These are phyloP conservation scores for Symbiodinium natans DNA, from an alignment of 73 alveolate species.

Conservation along the genomic window DNA sequence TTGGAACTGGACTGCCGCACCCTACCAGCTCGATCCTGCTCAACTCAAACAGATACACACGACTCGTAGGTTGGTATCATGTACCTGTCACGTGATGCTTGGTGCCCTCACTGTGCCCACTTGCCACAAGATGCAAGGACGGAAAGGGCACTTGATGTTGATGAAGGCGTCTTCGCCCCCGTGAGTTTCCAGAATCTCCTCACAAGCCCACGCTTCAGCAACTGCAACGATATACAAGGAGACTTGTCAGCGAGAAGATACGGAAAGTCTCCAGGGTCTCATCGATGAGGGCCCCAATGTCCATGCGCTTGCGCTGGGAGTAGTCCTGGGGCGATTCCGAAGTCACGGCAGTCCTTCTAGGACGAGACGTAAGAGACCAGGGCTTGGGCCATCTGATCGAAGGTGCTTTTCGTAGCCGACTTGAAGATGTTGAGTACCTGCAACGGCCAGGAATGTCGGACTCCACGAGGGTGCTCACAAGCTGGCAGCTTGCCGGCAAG, in stretches of 20 bases:
- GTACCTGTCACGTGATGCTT: constrained; percentile 93
- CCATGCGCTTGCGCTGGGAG: constrained; percentile 96
- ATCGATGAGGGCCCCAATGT: constrained; percentile 95
- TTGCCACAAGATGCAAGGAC: not conserved
- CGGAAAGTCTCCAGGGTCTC: constrained; percentile 94
- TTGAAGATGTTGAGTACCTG: constrained; percentile 84
- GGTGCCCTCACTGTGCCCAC: too few species aligned
- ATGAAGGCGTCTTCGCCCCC: constrained; percentile 99
- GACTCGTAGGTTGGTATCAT: constrained; percentile 99
- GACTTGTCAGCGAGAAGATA: too few species aligned
- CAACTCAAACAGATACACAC: constrained; percentile 96
- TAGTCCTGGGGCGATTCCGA: constrained; percentile 97
- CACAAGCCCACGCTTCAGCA: not conserved
- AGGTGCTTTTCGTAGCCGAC: constrained; percentile 88
- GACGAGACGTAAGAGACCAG: not conserved
- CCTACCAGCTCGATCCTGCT: not conserved
- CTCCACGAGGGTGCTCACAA: too few species aligned
- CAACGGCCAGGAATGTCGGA: too few species aligned
- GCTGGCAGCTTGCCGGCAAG: constrained; percentile 97
- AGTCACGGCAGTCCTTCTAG: too few species aligned
- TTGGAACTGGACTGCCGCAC: not conserved
- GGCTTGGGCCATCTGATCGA: constrained; percentile 76
- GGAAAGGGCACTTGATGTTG: constrained; percentile 97
- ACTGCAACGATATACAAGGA: too few species aligned
- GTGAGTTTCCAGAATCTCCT: constrained; percentile 94